A percentile compares a stretch with the other conserved stretches of the same genome.
Evolutionary conservation across 192 early-diverging fungal genomes (phyloP).

Genomic region (Entomortierella beljakovae): DNA sequence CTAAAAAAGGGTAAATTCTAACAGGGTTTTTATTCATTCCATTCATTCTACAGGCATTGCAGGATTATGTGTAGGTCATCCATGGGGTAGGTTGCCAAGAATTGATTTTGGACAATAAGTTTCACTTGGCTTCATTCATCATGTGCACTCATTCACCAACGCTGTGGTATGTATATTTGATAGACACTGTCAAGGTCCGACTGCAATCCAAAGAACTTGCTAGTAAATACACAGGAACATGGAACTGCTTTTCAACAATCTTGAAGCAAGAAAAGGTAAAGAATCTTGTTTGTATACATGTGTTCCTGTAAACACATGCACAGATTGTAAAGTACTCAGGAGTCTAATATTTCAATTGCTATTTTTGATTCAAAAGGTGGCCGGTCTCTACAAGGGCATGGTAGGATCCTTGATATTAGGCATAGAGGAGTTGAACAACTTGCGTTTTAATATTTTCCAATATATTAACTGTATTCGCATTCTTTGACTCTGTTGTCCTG

Average conservation of each 20-base stretch:
- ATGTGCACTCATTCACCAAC: neutral
- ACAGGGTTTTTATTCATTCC: neutral
- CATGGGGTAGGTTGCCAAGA: conserved; percentile 60
- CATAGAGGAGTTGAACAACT: no score
- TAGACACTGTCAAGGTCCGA: conserved; percentile 64
- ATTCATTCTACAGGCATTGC: conserved; percentile 56
- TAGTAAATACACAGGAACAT: conserved; percentile 66
- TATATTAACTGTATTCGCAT: no score
- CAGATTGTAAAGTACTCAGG: conserved; percentile 11
- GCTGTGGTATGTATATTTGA: neutral
- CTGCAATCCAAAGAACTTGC: conserved; percentile 64
- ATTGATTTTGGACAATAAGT: neutral
- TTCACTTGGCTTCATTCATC: neutral
- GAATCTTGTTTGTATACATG: neutral
- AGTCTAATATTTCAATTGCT: neutral
- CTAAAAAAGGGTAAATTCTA: neutral
- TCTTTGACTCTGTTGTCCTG: no score
- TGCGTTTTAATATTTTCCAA: no score
- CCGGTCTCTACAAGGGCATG: conserved; percentile 71
- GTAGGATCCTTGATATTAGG: conserved; percentile 54
- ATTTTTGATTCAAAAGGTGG: conserved; percentile 37
- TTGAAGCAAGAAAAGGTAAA: conserved; percentile 66
- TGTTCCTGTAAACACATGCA: conserved; percentile 2
- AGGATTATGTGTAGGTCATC: conserved; percentile 69
- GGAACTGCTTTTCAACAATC: conserved; percentile 67